phyloP scores from a whole-genome alignment of 1,139 yeast species.

The Candida sp. region DNA sequence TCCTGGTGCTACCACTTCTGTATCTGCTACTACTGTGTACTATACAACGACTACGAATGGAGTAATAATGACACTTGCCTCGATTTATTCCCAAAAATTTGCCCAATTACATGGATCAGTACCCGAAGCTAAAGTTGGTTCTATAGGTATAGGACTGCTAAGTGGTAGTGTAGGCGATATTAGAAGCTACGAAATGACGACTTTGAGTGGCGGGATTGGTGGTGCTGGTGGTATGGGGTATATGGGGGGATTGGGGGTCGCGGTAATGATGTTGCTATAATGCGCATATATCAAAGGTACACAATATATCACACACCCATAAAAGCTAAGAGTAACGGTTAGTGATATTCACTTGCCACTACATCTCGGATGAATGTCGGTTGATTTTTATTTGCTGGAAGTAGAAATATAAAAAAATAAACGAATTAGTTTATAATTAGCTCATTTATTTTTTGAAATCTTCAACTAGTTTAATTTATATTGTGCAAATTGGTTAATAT shows the following conservation, averaged over 20 bases:
- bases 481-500: too few species aligned
- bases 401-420: too few species aligned
- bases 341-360: too few species aligned
- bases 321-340: too few species aligned
- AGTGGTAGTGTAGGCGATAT: constrained; percentile 32
- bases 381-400: too few species aligned
- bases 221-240: neutral
- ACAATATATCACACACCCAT: too few species aligned
- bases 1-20: neutral
- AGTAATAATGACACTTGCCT: neutral
- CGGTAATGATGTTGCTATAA: neutral
- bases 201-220: constrained; percentile 12
- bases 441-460: too few species aligned
- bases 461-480: too few species aligned
- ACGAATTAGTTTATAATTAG: too few species aligned
- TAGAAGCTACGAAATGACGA: constrained; percentile 28
- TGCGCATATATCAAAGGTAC: neutral
- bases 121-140: constrained; percentile 21
- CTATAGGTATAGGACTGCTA: constrained; percentile 35
- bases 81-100: neutral
- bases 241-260: too few species aligned
- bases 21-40: neutral
- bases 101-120: neutral
- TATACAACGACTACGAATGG: constrained; percentile 1
- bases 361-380: too few species aligned